These are phyloP conservation scores for Clarkia xantiana DNA, from an alignment of 345 rosid species.

Conservation along the genomic window DNA sequence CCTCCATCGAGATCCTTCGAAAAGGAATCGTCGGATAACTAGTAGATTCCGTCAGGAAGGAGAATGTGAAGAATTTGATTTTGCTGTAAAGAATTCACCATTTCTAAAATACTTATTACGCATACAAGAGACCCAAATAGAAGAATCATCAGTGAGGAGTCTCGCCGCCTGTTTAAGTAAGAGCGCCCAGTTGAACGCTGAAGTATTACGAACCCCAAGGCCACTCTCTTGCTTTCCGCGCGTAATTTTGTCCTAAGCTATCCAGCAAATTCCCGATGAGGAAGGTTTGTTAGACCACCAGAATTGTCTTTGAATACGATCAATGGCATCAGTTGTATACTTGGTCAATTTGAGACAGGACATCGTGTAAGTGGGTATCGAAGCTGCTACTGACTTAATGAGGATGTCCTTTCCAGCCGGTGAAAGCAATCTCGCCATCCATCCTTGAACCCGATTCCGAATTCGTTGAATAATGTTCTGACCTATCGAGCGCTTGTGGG, in stretches of 20 bases:
- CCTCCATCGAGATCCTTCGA: not conserved
- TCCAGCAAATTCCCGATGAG: too few species aligned
- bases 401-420: not conserved
- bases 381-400: not conserved
- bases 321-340: too few species aligned
- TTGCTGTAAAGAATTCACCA: not conserved
- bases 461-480: not conserved
- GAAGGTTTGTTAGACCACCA: too few species aligned
- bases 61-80: not conserved
- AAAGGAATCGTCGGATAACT: not conserved
- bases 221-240: too few species aligned
- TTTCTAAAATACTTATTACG: not conserved
- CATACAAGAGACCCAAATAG: too few species aligned
- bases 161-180: not conserved
- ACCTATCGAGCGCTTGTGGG: too few species aligned
- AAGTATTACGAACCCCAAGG: not conserved
- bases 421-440: not conserved
- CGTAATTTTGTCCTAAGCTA: too few species aligned
- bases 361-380: too few species aligned
- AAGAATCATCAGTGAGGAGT: not conserved
- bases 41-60: not conserved
- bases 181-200: not conserved
- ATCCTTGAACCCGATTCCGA: not conserved
- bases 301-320: too few species aligned
- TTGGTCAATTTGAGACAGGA: too few species aligned